phyloP scores from a whole-genome alignment of 768 basidiomycete species.

The Zangia roseola region DNA sequence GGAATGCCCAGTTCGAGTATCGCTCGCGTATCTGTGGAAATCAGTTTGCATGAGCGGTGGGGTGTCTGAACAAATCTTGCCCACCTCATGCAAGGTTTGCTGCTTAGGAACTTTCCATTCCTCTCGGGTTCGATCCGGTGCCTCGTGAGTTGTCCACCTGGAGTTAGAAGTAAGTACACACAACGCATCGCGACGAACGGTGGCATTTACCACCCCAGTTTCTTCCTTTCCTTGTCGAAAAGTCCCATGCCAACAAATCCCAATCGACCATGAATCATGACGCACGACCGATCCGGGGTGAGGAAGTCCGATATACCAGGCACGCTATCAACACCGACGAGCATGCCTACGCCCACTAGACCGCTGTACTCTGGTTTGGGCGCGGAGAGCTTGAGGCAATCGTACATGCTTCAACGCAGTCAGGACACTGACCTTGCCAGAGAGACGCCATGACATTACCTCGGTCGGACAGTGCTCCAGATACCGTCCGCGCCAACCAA shows the following conservation, averaged over 20 bases:
- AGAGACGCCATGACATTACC: conserved; percentile 6
- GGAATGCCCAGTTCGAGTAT: conserved; percentile 28
- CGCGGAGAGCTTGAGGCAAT: conserved; percentile 14
- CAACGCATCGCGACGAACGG: neutral
- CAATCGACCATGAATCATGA: conserved; percentile 28
- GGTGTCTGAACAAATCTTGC: neutral
- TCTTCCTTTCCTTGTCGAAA: conserved; percentile 25
- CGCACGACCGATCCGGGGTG: conserved; percentile 22
- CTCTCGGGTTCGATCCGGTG: conserved; percentile 24
- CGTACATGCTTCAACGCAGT: conserved; percentile 22
- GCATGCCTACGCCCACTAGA: conserved; percentile 22
- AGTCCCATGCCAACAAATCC: conserved; percentile 29
- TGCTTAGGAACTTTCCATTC: conserved; percentile 29
- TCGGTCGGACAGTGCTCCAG: conserved; percentile 29
- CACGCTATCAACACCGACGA: conserved; percentile 18
- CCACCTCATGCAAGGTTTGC: conserved; percentile 19
- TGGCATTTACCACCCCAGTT: conserved; percentile 23
- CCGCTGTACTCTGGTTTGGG: conserved; percentile 30
- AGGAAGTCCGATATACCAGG: conserved; percentile 21
- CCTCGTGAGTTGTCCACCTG: conserved; percentile 33
- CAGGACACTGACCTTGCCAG: neutral
- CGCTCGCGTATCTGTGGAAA: conserved; percentile 22
- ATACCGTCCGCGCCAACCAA: conserved; percentile 32
- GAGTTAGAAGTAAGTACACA: neutral
- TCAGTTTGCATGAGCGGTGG: neutral